Conservation (phyloP, 1,139 yeast genomes). For the Yamadazyma kanchanaburiensis region DNA sequence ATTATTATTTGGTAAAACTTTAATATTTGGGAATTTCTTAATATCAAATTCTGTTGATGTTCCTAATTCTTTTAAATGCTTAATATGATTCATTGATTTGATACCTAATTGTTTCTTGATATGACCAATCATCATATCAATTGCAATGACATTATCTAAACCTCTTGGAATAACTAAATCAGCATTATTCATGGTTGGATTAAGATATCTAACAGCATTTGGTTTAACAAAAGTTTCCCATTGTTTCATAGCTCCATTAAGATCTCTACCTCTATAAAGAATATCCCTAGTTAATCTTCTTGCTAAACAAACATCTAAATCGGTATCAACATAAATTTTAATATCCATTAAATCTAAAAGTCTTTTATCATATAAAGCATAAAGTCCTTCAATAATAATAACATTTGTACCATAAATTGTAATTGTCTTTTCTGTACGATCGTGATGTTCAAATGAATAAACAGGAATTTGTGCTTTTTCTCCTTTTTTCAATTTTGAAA, state of each 20-base stretch:
- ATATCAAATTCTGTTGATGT: constrained; percentile 29
- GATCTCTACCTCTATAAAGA: constrained; percentile 78
- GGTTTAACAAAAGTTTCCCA: constrained; percentile 94
- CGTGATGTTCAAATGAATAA: constrained; percentile 76
- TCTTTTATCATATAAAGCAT: constrained; percentile 72
- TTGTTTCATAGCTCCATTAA: constrained; percentile 77
- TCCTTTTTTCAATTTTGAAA: constrained; percentile 59
- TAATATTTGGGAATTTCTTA: constrained; percentile 24
- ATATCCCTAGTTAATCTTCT: constrained; percentile 86
- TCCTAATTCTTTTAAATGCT: constrained; percentile 56
- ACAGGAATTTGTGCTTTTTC: constrained; percentile 70
- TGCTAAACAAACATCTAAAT: constrained; percentile 85
- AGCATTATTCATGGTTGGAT: constrained; percentile 77
- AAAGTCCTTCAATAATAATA: constrained; percentile 86
- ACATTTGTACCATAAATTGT: constrained; percentile 95
- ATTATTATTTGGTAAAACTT: constrained; percentile 53
- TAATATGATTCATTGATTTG: constrained; percentile 66
- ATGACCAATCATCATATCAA: constrained; percentile 74
- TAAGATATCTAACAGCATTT: constrained; percentile 72
- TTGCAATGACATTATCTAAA: constrained; percentile 76
- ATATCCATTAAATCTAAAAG: constrained; percentile 76
- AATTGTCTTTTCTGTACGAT: constrained; percentile 62
- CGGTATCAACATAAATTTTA: constrained; percentile 90
- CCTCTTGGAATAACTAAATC: constrained; percentile 89
- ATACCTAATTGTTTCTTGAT: constrained; percentile 65